Conservation (phyloP, 2,329 filamentous ascomycete genomes). For the Claviceps maximensis region DNA sequence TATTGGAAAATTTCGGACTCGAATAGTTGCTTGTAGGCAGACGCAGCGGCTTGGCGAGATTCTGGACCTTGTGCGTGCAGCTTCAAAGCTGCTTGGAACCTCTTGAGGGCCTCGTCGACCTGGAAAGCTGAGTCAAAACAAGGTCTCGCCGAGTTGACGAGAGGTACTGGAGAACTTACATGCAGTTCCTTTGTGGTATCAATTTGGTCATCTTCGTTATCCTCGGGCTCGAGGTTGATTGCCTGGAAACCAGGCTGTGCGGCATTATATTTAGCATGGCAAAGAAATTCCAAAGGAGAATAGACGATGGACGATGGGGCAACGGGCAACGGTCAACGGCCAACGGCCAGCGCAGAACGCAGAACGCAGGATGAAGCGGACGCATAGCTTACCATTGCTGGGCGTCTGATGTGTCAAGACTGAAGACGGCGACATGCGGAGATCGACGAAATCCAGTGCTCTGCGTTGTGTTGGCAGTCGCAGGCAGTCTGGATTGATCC, state of each 20-base stretch:
- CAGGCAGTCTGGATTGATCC: neutral
- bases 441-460: neutral
- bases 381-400: neutral
- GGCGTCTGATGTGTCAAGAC: neutral
- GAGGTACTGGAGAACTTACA: conserved; percentile 20
- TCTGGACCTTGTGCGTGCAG: conserved; percentile 75
- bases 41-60: conserved; percentile 61
- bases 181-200: conserved; percentile 94
- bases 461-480: neutral
- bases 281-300: neutral
- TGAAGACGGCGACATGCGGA: neutral
- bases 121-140: conserved; percentile 17
- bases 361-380: neutral
- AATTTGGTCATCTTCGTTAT: conserved; percentile 77
- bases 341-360: too few relatives aligned
- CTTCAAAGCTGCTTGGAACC: conserved; percentile 84
- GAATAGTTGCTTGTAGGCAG: conserved; percentile 77
- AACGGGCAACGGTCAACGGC: too few relatives aligned
- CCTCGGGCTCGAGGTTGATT: conserved; percentile 88
- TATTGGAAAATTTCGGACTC: conserved; percentile 89
- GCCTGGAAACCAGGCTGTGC: conserved; percentile 59
- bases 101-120: conserved; percentile 91
- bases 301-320: too few relatives aligned
- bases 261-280: neutral
- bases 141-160: too few relatives aligned